Conservation (phyloP, 108 stramenopile genomes). For the Cyclotella baltica region DNA sequence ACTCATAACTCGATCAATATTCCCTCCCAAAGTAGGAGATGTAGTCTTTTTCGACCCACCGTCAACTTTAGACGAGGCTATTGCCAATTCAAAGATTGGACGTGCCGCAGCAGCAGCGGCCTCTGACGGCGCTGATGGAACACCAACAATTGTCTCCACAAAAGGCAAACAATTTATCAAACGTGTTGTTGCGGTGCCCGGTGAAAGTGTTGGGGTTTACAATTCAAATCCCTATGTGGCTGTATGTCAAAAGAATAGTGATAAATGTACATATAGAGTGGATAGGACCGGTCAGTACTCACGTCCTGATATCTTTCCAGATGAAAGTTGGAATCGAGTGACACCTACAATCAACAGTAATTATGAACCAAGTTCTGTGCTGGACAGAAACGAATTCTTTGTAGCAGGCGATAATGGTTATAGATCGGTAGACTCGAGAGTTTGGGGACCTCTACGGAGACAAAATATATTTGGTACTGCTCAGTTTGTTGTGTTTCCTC, state of each 20-base stretch:
- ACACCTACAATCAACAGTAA: constrained; percentile 41
- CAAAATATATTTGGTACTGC: constrained; percentile 68
- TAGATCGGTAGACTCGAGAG: constrained; percentile 65
- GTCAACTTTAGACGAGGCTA: constrained; percentile 47
- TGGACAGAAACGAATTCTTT: constrained; percentile 59
- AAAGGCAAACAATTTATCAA: constrained; percentile 72
- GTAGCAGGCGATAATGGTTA: constrained; percentile 73
- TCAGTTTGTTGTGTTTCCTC: constrained; percentile 55
- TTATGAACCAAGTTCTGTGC: background rate
- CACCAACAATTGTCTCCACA: constrained; percentile 40
- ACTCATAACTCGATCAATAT: constrained; percentile 57
- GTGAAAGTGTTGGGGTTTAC: constrained; percentile 59
- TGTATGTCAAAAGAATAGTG: constrained; percentile 15
- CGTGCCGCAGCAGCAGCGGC: constrained; percentile 32
- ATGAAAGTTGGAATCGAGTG: constrained; percentile 62
- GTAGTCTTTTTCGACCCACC: constrained; percentile 74
- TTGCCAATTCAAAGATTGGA: constrained; percentile 51
- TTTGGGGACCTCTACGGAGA: constrained; percentile 66
- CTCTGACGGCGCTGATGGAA: background rate
- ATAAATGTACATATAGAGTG: constrained; percentile 43
- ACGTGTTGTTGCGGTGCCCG: constrained; percentile 64
- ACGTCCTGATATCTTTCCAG: constrained; percentile 58
- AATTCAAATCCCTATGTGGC: constrained; percentile 58
- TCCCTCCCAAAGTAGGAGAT: constrained; percentile 56
- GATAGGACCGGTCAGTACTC: constrained; percentile 59